Evolutionary conservation across 2,329 filamentous ascomycete genomes (phyloP), one percentile per base, ranked within the genome.

Genomic region (Aspergillus sp.): DNA sequence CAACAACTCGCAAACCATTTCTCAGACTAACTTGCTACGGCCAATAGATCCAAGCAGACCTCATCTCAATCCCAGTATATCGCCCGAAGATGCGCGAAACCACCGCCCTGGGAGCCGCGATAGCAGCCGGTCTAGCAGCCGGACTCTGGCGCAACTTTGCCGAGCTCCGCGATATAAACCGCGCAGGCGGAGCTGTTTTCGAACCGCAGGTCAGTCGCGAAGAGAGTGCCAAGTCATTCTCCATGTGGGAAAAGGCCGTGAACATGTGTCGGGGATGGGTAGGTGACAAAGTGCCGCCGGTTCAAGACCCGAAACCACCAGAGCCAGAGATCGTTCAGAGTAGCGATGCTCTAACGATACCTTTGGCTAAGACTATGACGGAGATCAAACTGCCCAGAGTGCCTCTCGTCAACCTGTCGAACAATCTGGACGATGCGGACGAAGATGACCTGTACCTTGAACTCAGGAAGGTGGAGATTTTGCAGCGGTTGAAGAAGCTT

Each of bases 61-160:
- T 95, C 34, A 89, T 88, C 63, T 84, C 85, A 38, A 93, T 95
- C 62, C 87, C 86, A 19, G 88, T 95, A 52, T 84, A 91, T 68
- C 84, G 91, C 16, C 90, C 91, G 0, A 81, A 84, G 55, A 95
- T 95, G 90, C 86, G 88, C 46, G 91, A 96, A 76, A 94, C 89
- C 2, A 95, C 91, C 0, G 87, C 90, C 1, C 80, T 95, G 1
- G 91, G 91, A 25, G 90, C 91, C 6, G 91, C 91, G 43, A 92
- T 95, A 62, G 89, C 91, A 16, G 91, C 91, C 6, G 91, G 90
- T 11, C 85, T 96, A 43, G 90, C 90, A 0, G 83, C 88, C 2
- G 87, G 83, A 32, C 81, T 93, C 17, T 96, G 90, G 89, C 81
- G 83, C 54, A 81, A 84, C 65, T 84, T 94, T 50, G 82, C 86